Base-by-base conservation (phyloP, 139 green algal species). In the Zygnema cylindricum region DNA sequence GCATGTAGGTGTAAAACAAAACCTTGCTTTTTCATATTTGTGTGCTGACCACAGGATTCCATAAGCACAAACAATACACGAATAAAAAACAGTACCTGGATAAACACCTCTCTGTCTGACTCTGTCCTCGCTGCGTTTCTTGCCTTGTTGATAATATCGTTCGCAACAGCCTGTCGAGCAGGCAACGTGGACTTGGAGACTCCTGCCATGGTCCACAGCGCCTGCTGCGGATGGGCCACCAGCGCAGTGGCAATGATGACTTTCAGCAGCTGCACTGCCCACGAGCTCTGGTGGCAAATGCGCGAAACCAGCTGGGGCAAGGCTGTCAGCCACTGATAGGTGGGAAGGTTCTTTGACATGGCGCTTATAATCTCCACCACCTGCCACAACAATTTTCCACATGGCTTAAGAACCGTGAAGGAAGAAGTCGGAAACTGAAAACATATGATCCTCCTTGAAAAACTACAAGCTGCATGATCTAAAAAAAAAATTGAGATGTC, bases 251-350 rank as follows among this genome's bases (percentile, higher is more conserved):
- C 91, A 38, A 97, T 82, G 54, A 98, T 90, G 2, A 86, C 43
- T 49, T 92, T 89, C 36, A 94, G 93, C 16, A 95, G 54, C 16
- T 85, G 82, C 21, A 91, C 38, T 35, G 97, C 94, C 7, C 98
- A 95, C 1, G 55, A 3, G 84, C 96, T 86, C 21, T 89, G 88
- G 91, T 99, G 97, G 82, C 93, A 96, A 40, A 99, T 95, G 76
- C 96, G 93, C 0, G 94, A 97, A 84, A 95, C 97, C 85, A 99
- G 95, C 95, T 99, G 97, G 0, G 95, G 94, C 87, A 98, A 92
- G 63, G 94, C 95, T 33, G 93, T 84, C 40, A 98, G 95, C 97
- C 96, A 98, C 73, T 94, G 93, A 77, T 94, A 93, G 21, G 93
- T 69, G 0, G 97, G 94, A 1, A 99, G 82, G 38, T 82, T 33